These are phyloP conservation scores for Stylonectria norvegica DNA, from an alignment of 2,329 filamentous ascomycete species.

Conservation along the genomic window DNA sequence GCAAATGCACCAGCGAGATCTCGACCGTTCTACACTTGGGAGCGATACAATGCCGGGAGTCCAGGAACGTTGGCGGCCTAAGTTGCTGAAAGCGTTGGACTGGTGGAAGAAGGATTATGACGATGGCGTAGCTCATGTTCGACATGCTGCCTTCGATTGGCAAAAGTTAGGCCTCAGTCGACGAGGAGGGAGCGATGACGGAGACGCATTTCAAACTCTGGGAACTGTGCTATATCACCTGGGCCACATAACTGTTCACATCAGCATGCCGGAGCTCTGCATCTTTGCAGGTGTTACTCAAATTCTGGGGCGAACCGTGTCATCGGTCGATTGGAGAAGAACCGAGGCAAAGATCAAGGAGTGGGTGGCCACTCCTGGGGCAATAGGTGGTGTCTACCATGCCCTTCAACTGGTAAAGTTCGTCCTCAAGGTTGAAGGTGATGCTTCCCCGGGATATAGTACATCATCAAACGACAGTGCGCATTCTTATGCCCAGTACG, in stretches of 20 bases:
- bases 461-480: conserved; percentile 3
- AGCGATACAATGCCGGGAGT: conserved; percentile 25
- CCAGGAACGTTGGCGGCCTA: conserved; percentile 27
- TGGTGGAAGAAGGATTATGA: conserved; percentile 31
- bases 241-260: conserved; percentile 28
- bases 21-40: conserved; percentile 25
- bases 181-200: conserved; percentile 26
- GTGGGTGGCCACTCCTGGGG: conserved; percentile 27
- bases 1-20: conserved; percentile 28
- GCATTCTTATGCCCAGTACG: conserved; percentile 22
- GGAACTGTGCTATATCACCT: conserved; percentile 28
- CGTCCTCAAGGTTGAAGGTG: conserved; percentile 22
- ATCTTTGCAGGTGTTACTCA: conserved; percentile 26
- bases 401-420: conserved; percentile 25
- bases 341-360: conserved; percentile 29
- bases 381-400: conserved; percentile 27
- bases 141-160: conserved; percentile 29
- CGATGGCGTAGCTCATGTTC: conserved; percentile 25
- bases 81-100: conserved; percentile 25
- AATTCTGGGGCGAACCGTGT: conserved; percentile 27
- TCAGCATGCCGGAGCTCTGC: conserved; percentile 29
- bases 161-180: conserved; percentile 24
- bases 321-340: conserved; percentile 26
- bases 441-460: conserved; percentile 3
- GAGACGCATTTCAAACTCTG: conserved; percentile 26